phyloP scores from a whole-genome alignment of 306 rosid species.

The Sesbania bispinosa region DNA sequence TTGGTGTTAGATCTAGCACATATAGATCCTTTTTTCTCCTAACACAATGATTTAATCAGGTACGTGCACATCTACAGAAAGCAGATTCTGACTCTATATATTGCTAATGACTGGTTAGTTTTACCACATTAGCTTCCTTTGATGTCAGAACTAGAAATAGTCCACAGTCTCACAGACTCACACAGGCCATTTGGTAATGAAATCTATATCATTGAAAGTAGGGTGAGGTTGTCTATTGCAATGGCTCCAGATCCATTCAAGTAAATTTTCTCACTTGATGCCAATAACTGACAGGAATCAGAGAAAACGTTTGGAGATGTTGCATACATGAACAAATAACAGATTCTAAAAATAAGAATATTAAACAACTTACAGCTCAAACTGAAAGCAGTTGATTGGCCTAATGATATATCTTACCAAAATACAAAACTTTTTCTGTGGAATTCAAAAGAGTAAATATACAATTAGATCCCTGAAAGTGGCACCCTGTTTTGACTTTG shows the following conservation, averaged over 20 bases:
- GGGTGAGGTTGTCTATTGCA: background rate
- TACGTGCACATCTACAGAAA: background rate
- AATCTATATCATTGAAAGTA: background rate
- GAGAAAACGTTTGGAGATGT: background rate
- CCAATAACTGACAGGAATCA: background rate
- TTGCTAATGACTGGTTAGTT: background rate
- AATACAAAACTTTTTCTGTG: background rate
- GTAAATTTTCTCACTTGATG: background rate
- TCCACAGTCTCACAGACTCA: no score
- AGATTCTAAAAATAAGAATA: background rate
- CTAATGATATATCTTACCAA: constrained; percentile 7
- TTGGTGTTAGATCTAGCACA: background rate
- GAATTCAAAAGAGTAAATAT: no score
- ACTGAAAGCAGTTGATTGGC: background rate
- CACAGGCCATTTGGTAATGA: background rate
- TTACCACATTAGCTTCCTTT: background rate
- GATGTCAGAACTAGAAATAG: constrained; percentile 14
- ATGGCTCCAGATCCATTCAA: constrained; percentile 2
- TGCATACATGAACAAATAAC: background rate
- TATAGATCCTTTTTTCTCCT: constrained; percentile 8
- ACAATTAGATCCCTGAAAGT: no score
- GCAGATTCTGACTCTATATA: background rate
- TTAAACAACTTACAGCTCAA: background rate
- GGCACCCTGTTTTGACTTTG: no score
- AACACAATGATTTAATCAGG: constrained; percentile 17